Conservation (phyloP, 345 rosid genomes). For the Camelina sativa region DNA sequence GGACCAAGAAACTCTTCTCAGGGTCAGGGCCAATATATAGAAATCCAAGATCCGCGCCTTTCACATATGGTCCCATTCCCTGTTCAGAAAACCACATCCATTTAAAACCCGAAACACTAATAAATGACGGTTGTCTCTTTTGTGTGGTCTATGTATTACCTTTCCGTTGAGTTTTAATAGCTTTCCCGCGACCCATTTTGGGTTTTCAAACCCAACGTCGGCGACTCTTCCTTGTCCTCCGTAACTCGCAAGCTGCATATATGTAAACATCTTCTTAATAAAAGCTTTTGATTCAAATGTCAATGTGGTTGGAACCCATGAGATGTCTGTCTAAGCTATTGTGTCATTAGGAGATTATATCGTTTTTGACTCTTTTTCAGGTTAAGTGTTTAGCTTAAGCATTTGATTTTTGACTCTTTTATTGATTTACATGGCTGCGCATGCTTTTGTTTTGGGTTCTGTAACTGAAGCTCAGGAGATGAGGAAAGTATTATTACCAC, state of each 20-base stretch:
- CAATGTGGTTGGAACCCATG: slow-evolving; percentile 1
- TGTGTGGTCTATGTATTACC: slow-evolving; percentile 49
- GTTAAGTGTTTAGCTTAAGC: slow-evolving; percentile 14
- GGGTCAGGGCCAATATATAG: slow-evolving; percentile 82
- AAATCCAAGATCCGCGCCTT: slow-evolving; percentile 93
- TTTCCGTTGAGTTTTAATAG: slow-evolving; percentile 86
- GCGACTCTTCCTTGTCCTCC: slow-evolving; percentile 95
- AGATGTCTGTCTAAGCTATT: slow-evolving; percentile 12
- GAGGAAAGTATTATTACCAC: slow-evolving; percentile 63
- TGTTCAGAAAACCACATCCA: slow-evolving; percentile 34
- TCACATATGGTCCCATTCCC: slow-evolving; percentile 84
- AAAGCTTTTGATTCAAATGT: slow-evolving; percentile 7
- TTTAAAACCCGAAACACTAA: slow-evolving; percentile 3
- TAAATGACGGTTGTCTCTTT: slow-evolving; percentile 5
- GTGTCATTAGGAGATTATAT: slow-evolving; percentile 5
- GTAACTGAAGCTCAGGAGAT: slow-evolving; percentile 27
- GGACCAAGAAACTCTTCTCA: slow-evolving; percentile 87
- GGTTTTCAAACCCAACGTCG: slow-evolving; percentile 74
- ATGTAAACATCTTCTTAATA: slow-evolving; percentile 11
- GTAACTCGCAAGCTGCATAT: slow-evolving; percentile 73
- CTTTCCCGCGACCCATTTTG: slow-evolving; percentile 92
- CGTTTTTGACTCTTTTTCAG: background rate
- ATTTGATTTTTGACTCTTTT: background rate
- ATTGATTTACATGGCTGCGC: slow-evolving; percentile 19
- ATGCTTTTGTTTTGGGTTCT: slow-evolving; percentile 1